These are phyloP conservation scores for Globisporangium iwayamae DNA, from an alignment of 352 stramenopile species.

Conservation along the genomic window DNA sequence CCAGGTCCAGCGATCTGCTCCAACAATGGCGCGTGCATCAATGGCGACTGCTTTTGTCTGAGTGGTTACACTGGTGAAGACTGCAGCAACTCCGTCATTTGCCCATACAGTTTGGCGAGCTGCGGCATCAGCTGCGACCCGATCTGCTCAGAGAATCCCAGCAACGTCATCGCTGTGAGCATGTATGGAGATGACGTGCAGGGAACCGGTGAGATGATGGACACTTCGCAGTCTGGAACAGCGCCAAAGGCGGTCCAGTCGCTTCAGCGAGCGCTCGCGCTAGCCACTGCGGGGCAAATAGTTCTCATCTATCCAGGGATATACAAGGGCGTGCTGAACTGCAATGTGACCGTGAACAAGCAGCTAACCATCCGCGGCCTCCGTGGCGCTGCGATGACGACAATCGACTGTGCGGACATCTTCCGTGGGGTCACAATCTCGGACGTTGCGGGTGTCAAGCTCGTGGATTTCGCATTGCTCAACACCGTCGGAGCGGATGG, in stretches of 20 bases:
- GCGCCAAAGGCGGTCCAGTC: slow-evolving; percentile 50
- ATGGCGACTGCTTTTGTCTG: slow-evolving; percentile 46
- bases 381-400: slow-evolving; percentile 26
- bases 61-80: slow-evolving; percentile 59
- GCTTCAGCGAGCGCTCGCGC: slow-evolving; percentile 34
- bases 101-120: slow-evolving; percentile 25
- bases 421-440: slow-evolving; percentile 29
- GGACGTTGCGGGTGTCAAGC: slow-evolving; percentile 1
- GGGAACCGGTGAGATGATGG: slow-evolving; percentile 54
- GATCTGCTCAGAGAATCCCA: slow-evolving; percentile 28
- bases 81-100: slow-evolving; percentile 55
- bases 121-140: slow-evolving; percentile 39
- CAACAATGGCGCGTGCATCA: slow-evolving; percentile 40
- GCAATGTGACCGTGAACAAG: slow-evolving; percentile 25
- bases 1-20: slow-evolving; percentile 37
- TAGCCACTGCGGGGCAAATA: slow-evolving; percentile 26
- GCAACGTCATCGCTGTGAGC: slow-evolving; percentile 47
- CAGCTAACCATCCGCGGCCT: slow-evolving; percentile 41
- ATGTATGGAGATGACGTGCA: slow-evolving; percentile 42
- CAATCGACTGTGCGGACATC: slow-evolving; percentile 30
- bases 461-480: slow-evolving; percentile 29
- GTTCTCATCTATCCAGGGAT: slow-evolving; percentile 54
- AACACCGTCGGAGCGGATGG: slow-evolving; percentile 20
- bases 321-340: slow-evolving; percentile 36
- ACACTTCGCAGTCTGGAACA: slow-evolving; percentile 37